Conservation (phyloP, 306 rosid genomes). For the Medicago lupulina region DNA sequence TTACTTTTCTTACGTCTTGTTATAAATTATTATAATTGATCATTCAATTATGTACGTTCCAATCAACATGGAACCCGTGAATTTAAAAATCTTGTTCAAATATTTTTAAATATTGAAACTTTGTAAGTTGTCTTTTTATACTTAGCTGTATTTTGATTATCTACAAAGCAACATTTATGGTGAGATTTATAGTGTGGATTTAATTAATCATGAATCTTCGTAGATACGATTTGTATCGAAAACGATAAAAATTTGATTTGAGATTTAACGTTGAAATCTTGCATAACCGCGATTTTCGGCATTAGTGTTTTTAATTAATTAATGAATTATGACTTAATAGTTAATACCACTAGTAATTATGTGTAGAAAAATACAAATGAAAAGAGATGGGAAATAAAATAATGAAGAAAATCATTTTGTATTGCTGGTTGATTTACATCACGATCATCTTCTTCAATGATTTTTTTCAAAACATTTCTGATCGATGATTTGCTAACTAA, state of each 20-base stretch:
- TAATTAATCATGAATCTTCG: conserved; percentile 24
- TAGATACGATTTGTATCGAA: conserved; percentile 61
- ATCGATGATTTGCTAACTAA: conserved; percentile 30
- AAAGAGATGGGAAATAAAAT: neutral
- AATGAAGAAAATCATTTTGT: conserved; percentile 6
- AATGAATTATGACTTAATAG: conserved; percentile 28
- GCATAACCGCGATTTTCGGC: conserved; percentile 67
- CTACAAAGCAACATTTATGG: conserved; percentile 41
- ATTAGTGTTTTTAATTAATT: conserved; percentile 54
- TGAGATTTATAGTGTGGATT: neutral
- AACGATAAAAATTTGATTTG: conserved; percentile 55
- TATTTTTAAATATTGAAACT: neutral
- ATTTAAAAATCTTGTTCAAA: neutral
- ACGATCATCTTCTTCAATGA: conserved; percentile 3
- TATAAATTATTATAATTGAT: neutral
- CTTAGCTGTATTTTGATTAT: conserved; percentile 42
- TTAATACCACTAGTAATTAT: conserved; percentile 21
- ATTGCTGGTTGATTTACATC: conserved; percentile 13
- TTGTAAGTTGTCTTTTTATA: conserved; percentile 26
- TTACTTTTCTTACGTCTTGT: neutral
- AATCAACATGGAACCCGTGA: conserved; percentile 5
- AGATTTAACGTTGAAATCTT: conserved; percentile 37
- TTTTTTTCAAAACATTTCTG: neutral
- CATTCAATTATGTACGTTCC: conserved; percentile 1
- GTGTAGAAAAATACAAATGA: conserved; percentile 2